A percentile compares a stretch with the other conserved stretches of the same genome.
These are phyloP conservation scores for Trichosporon coremiiforme DNA, from an alignment of 1,284 basidiomycete species.

Conservation along the genomic window DNA sequence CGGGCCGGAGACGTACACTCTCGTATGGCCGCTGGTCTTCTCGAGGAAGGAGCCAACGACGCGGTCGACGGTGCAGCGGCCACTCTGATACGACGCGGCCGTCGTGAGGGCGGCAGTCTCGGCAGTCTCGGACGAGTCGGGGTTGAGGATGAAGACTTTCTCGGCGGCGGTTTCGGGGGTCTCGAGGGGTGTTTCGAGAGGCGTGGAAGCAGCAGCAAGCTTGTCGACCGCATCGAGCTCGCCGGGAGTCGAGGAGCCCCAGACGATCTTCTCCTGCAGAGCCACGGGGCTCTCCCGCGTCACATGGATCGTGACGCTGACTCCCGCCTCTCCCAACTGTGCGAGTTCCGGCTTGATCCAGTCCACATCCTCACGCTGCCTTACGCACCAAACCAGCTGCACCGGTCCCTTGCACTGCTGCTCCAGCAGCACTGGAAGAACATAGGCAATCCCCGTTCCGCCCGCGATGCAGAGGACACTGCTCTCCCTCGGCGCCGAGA, in stretches of 20 bases:
- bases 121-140: no score
- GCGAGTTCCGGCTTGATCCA: slow-evolving; percentile 41
- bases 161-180: slow-evolving; percentile 1
- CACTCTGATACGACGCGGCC: no score
- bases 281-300: slow-evolving; percentile 31
- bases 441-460: slow-evolving; percentile 44
- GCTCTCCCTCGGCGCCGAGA: slow-evolving; percentile 24
- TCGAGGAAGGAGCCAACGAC: slow-evolving; percentile 20
- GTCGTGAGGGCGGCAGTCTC: slow-evolving; percentile 19
- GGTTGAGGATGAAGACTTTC: slow-evolving; percentile 2
- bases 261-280: not conserved
- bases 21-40: slow-evolving; percentile 13
- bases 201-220: not conserved
- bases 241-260: not conserved
- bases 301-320: slow-evolving; percentile 32
- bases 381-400: slow-evolving; percentile 40
- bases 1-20: slow-evolving; percentile 42
- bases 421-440: slow-evolving; percentile 39
- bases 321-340: slow-evolving; percentile 25
- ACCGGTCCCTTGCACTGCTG: slow-evolving; percentile 25
- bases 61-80: not conserved
- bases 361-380: slow-evolving; percentile 33
- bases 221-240: not conserved
- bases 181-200: slow-evolving; percentile 7
- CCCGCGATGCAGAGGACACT: slow-evolving; percentile 52